Evolutionary conservation across 495 filamentous ascomycete genomes (phyloP), one percentile per base, ranked within the genome.

Genomic region (Xylaria castorea): DNA sequence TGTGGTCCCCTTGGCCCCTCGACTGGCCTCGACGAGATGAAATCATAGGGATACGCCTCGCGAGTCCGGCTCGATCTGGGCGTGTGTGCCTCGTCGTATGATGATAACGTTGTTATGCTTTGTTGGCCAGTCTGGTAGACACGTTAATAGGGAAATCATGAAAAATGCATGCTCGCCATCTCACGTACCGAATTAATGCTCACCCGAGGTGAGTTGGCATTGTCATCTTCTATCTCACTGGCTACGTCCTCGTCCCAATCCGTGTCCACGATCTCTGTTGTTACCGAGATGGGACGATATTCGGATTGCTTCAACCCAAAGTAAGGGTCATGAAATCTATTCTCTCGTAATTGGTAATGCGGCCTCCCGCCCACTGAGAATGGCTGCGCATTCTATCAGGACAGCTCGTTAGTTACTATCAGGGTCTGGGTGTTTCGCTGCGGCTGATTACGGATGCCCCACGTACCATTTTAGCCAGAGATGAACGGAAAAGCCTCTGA

Each of bases 1-100:
- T 97, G 95, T 3, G 94, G 95, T 5, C 95, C 94, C 73, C 84
- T 86, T 7, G 94, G 94, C 30, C 94, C 94, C 76, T 94, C 88
- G 2, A 94, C 91, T 46, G 89, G 84, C 76, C 90, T 92, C 66
- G 83, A 75, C 5, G 75, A 75, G 68, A 79, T 75, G 8, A 79
- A 75, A 42, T 76, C 76, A 50, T 81, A 82, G 4, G 75, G 71
- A 60, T 80, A 82, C 46, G 71, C 74, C 30, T 70, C 75, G 66
- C 79, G 78, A 76, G 80, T 80, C 57, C 77, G 78, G 68, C 83
- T 84, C 46, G 89, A 90, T 58, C 85, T 84, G 32, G 92, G 92
- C 27, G 93, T 95, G 25, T 87, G 89, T 16, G 90, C 82, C 75
- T 93, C 92, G 73, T 94, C 92, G 78, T 89, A 91, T 7, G 92